Conservation (phyloP, 805 yeast genomes). For the Martiniozyma abietophila region DNA sequence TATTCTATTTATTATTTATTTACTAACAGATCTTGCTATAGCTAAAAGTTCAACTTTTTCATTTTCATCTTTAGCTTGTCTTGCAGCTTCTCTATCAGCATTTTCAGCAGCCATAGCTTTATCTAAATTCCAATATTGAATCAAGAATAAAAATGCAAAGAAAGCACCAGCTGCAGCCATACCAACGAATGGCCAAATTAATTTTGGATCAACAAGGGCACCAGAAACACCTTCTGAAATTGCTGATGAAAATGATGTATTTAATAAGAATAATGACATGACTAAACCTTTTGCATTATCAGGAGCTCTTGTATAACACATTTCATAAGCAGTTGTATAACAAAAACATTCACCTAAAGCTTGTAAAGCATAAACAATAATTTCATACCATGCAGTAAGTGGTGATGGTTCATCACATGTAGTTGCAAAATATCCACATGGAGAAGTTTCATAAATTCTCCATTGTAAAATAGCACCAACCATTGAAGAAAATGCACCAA, state of each 20-base stretch:
- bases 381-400: constrained; percentile 27
- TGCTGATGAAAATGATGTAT: constrained; percentile 39
- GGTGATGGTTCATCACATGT: constrained; percentile 26
- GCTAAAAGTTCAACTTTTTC: constrained; percentile 7
- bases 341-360: constrained; percentile 48
- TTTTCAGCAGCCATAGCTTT: constrained; percentile 20
- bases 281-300: constrained; percentile 44
- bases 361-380: constrained; percentile 27
- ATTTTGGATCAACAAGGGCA: constrained; percentile 32
- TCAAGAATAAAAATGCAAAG: constrained; percentile 23
- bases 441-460: constrained; percentile 37
- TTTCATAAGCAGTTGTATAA: constrained; percentile 39
- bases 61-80: constrained; percentile 1
- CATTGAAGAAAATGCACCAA: constrained; percentile 38
- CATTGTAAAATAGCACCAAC: constrained; percentile 44
- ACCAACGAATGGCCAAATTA: constrained; percentile 35
- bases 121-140: constrained; percentile 25
- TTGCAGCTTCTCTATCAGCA: constrained; percentile 12
- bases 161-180: constrained; percentile 30
- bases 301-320: constrained; percentile 46
- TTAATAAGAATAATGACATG: constrained; percentile 33
- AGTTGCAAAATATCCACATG: constrained; percentile 41
- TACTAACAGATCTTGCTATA: constrained; percentile 8
- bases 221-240: constrained; percentile 34
- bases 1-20: background rate